phyloP scores from a whole-genome alignment of 495 filamentous ascomycete species.

The Neurospora cerealis region DNA sequence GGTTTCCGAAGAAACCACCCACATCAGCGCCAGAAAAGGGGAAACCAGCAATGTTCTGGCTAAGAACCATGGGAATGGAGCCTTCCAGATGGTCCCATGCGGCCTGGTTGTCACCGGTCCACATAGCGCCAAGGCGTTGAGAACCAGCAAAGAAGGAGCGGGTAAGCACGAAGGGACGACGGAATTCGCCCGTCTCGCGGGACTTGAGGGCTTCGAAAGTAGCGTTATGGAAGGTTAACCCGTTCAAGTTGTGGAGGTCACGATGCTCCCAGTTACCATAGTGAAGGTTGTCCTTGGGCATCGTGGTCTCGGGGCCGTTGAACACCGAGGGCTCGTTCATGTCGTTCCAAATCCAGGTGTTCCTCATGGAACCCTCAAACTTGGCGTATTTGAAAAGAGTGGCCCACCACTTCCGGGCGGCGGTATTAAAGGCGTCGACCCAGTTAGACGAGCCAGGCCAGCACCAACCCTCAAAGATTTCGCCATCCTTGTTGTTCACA shows the following conservation, averaged over 20 bases:
- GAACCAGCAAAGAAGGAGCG: conserved; percentile 84
- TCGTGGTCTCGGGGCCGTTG: conserved; percentile 93
- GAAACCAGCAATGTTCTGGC: conserved; percentile 83
- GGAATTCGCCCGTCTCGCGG: conserved; percentile 66
- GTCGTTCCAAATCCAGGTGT: conserved; percentile 96
- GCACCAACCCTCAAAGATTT: conserved; percentile 91
- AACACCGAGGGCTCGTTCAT: conserved; percentile 99
- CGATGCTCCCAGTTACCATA: conserved; percentile 90
- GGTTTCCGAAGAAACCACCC: conserved; percentile 96
- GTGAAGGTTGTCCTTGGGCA: conserved; percentile 96
- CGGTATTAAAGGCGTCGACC: conserved; percentile 90
- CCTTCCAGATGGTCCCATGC: conserved; percentile 82
- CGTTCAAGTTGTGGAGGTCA: conserved; percentile 91
- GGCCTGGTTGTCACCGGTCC: conserved; percentile 96
- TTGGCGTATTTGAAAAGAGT: conserved; percentile 73
- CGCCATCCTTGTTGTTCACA: conserved; percentile 80
- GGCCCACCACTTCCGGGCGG: conserved; percentile 80
- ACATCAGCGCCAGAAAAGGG: conserved; percentile 95
- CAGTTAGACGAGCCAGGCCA: conserved; percentile 96
- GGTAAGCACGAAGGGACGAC: conserved; percentile 83
- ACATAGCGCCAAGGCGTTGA: conserved; percentile 88
- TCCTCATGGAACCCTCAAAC: conserved; percentile 73
- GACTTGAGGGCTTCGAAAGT: conserved; percentile 74
- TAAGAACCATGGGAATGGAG: conserved; percentile 84
- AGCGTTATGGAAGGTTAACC: conserved; percentile 87